Base-by-base conservation (phyloP, 306 rosid species). In the Lotus japonicus region DNA sequence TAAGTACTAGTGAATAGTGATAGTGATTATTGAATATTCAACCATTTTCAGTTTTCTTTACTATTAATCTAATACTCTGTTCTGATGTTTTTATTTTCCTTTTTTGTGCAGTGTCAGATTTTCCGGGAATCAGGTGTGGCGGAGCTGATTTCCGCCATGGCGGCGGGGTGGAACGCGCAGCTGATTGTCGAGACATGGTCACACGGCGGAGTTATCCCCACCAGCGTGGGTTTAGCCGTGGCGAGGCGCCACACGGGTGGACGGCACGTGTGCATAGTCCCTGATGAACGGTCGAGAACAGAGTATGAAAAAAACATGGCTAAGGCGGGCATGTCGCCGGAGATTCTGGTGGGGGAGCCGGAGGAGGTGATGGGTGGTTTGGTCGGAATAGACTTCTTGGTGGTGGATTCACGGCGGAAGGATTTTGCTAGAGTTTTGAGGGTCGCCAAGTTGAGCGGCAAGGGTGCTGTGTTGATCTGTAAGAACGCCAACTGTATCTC, bases 101-200 rank as follows among this genome's bases (percentile, higher is more conserved):
- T 31, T 5, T 36, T 8, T 26, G 26, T 66, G 77, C 77, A 92
- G 96, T 89, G 96, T 31, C 64, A 83, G 73, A 59, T 83, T 50
- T 76, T 31, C 52, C 76, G 16, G 0, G 96, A 85, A 80, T 90
- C 95, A 0, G 96, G 99, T 10, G 97, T 84, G 6, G 87, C 97
- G 23, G 99, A 94, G 85, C 77, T 94, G 1, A 14, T 90, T 51
- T 85, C 99, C 1, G 96, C 99, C 52, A 90, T 90, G 96, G 95
- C 97, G 1, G 97, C 97, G 7, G 99, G 99, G 12, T 88, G 97
- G 99, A 88, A 88, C 76, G 82, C 99, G 0, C 74, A 75, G 51
- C 74, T 94, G 62, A 88, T 94, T 16, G 95, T 88, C 7, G 99
- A 94, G 80, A 90, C 99, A 7, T 88, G 99, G 99, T 88, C 96